Conservation (phyloP, 2,329 filamentous ascomycete genomes). For the Aspergillus sp. region DNA sequence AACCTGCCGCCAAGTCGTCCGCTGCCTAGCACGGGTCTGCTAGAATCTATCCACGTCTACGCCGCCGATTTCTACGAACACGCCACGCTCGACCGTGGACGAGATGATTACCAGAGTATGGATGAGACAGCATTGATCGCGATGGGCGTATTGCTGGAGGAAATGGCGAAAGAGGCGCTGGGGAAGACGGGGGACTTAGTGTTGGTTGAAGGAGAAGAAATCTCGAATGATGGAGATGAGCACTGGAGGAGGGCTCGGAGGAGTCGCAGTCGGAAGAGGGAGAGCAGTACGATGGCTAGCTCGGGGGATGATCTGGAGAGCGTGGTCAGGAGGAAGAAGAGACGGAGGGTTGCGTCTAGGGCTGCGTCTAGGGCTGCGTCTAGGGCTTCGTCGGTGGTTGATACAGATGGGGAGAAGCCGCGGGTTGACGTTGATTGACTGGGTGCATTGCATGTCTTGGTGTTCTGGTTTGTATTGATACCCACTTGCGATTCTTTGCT, state of each 20-base stretch:
- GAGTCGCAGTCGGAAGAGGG: constrained; percentile 12
- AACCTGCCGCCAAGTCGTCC: constrained; percentile 29
- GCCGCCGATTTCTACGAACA: constrained; percentile 47
- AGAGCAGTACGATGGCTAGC: constrained; percentile 13
- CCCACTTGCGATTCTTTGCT: no score
- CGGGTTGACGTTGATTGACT: not conserved
- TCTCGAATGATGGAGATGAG: constrained; percentile 16
- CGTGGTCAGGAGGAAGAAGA: constrained; percentile 12
- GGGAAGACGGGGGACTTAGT: constrained; percentile 52
- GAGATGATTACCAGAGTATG: constrained; percentile 44
- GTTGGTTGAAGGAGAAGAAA: constrained; percentile 44
- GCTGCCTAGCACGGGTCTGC: constrained; percentile 50
- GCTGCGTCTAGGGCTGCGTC: constrained; percentile 24
- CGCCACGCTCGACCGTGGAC: constrained; percentile 24
- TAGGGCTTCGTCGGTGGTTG: constrained; percentile 11
- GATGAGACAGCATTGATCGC: constrained; percentile 56
- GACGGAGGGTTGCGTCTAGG: constrained; percentile 9
- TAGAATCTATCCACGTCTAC: constrained; percentile 51
- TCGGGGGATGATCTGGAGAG: constrained; percentile 14
- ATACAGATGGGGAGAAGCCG: constrained; percentile 14
- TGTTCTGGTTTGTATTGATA: no score
- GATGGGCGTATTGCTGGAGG: constrained; percentile 53
- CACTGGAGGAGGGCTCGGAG: not conserved
- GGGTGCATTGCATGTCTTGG: no score
- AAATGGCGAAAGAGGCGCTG: constrained; percentile 44